Base-by-base conservation (phyloP, 73 alveolate species). In the Stentor coeruleus region DNA sequence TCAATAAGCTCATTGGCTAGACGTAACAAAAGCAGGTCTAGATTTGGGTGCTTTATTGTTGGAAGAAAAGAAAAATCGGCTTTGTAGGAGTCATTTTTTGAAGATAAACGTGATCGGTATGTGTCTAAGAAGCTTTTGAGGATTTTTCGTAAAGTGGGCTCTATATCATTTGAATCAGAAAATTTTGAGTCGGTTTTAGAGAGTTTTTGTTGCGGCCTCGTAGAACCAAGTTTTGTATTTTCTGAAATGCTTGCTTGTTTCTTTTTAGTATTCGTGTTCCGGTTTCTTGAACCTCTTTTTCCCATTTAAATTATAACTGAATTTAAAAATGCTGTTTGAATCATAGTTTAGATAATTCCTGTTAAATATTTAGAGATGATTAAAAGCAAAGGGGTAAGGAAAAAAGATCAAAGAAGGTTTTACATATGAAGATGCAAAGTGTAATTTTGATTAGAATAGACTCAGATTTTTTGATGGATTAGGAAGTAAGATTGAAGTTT, bases 301-400 rank as follows among this genome's bases (percentile, higher is more conserved):
- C 66, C 66, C 66, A 49, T 49, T 49, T 49, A 49, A 49, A 49
- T 49, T 49, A 49, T 49, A 49, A 49, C 66, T 49, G 66, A 49
- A 49, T 49, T 49, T 49, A 49, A n/a, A n/a, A n/a, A n/a, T n/a
- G n/a, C n/a, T n/a, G n/a, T n/a, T n/a, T n/a, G n/a, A n/a, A n/a
- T n/a, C n/a, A n/a, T n/a, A n/a, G n/a, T n/a, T n/a, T n/a, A n/a
- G n/a, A n/a, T n/a, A n/a, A n/a, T n/a, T n/a, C n/a, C n/a, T n/a
- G n/a, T n/a, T n/a, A n/a, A n/a, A n/a, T n/a, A n/a, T n/a, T n/a
- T n/a, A n/a, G n/a, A n/a, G n/a, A n/a, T n/a, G n/a, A n/a, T n/a
- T n/a, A n/a, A n/a, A n/a, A n/a, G n/a, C n/a, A n/a, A n/a, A n/a
- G n/a, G n/a, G n/a, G n/a, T n/a, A n/a, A n/a, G n/a, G n/a, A n/a